Evolutionary conservation across 2,329 filamentous ascomycete species (phyloP), one percentile per base, ranked within the genome.

Genomic region (Akanthomyces uredinophilus): DNA sequence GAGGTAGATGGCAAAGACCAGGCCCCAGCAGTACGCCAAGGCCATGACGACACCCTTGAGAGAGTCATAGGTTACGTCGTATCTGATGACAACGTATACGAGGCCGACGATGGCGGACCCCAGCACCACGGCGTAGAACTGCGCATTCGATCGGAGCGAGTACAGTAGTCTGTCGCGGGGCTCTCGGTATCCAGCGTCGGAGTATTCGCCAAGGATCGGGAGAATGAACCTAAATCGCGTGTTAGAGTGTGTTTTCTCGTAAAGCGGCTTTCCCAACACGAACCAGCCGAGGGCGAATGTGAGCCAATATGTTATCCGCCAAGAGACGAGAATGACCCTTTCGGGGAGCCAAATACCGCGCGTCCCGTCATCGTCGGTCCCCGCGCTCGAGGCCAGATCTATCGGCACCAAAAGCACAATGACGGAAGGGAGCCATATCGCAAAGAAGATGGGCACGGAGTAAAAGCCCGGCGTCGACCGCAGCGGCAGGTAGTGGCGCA

Each of bases 231-330:
- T 93, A 68, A 20, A 22, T 47, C 11, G 10, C 16, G 44, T 70
- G 44, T 72, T 60, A 71, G 41, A 47, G 7, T 54, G 35, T 6
- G 5, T 22, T 50, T 24, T 41, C 14, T 29, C n/a, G 16, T 35
- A 2, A 11, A 8, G 51, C 2, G 44, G 7, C 20, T 37, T 53
- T 29, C 46, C 8, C 41, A 54, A 49, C 10, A 68, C 81, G 56
- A 79, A 94, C 95, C 95, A 99, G 61, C 94, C 98, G 70, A 99
- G 78, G 56, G 88, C 87, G 77, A 99, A 99, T 0, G 94, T 98
- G 61, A 99, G 81, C 95, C 95, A 99, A 77, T 99, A 99, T 22
- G 90, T 89, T 66, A 99, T 94, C 71, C 94, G 86, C 95, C 95
- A 99, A 63, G 89, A 89, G 27, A 97, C 91, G 70, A 96, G 80